Evolutionary conservation across 31 red algal species (phyloP), one percentile per base, ranked within the genome.

Genomic region (Asparagopsis taxiformis): DNA sequence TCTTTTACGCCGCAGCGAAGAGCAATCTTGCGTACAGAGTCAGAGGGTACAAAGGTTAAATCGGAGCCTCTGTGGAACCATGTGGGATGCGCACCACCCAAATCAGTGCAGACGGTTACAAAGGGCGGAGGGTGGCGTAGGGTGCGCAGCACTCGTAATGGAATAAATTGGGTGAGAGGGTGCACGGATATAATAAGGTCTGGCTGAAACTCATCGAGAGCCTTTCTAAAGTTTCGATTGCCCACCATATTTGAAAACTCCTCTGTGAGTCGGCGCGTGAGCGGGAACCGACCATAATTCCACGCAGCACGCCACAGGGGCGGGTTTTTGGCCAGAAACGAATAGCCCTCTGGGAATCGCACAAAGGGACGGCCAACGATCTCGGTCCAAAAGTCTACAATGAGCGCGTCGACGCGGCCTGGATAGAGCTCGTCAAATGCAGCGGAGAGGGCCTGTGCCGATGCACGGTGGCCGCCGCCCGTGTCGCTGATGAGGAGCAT

Each of bases 401-500:
- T 91, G 13, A 75, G 11, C 24, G 64, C 59, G 10, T 88, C 72
- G 29, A 90, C 26, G 17, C 63, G 65, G 0, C 35, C 26, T 13
- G 88, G 88, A 58, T 82, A 97, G 46, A 91, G 65, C 20, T 86
- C 31, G 2, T 91, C 70, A 65, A 97, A 87, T 26, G 87, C 87
- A 15, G 65, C 78, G 36, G 64, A 31, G 2, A 97, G 49, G 32
- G 93, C 93, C 25, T 87, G 39, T 11, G 93, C 93, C 50, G 88
- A 91, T 21, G 93, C 93, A 34, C 93, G 79, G 44, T 97, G 93
- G 2, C 91, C 93, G 56, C 93, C 93, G 49, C 93, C 93, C 17
- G 93, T 97, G 49, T 97, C 93, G 10, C 82, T 82, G 50, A 91
- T 91, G 16, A 97, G 75, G 21, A 97, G 59, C 21, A 97, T 50